Conservation (phyloP, 768 basidiomycete genomes). For the Tephrocybe sp. region DNA sequence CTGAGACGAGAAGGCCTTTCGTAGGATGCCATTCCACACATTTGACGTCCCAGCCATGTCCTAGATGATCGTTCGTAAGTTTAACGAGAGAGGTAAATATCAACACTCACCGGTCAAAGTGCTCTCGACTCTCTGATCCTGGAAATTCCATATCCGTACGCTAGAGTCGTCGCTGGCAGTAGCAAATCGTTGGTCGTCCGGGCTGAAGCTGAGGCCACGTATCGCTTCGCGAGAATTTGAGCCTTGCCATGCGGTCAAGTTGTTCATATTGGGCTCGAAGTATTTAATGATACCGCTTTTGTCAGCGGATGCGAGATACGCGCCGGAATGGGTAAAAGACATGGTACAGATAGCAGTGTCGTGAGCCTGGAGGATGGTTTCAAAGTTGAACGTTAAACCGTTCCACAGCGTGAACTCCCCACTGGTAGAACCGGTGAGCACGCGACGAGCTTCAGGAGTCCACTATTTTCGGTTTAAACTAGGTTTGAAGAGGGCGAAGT, state of each 20-base stretch:
- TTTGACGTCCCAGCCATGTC: conserved; percentile 99
- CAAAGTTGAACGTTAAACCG: conserved; percentile 98
- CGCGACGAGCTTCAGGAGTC: conserved; percentile 93
- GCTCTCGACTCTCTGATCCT: conserved; percentile 86
- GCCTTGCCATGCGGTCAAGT: conserved; percentile 89
- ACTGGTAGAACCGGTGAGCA: conserved; percentile 92
- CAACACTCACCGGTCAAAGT: conserved; percentile 67
- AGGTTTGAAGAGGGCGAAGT: conserved; percentile 13
- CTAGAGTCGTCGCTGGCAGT: conserved; percentile 96
- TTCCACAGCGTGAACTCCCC: conserved; percentile 99
- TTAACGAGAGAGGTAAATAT: background rate
- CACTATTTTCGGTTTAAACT: conserved; percentile 52
- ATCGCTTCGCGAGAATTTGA: conserved; percentile 88
- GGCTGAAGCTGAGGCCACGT: conserved; percentile 87
- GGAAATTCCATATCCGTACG: conserved; percentile 93
- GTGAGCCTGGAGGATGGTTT: conserved; percentile 98
- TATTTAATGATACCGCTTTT: conserved; percentile 96
- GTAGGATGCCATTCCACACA: conserved; percentile 99
- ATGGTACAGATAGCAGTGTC: conserved; percentile 91
- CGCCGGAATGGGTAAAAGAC: conserved; percentile 89
- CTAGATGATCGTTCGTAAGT: conserved; percentile 41
- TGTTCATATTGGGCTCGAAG: conserved; percentile 99
- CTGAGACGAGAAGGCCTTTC: conserved; percentile 91
- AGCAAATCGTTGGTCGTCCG: conserved; percentile 88
- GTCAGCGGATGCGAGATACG: conserved; percentile 90